These are phyloP conservation scores for Colletotrichum australisinense DNA, from an alignment of 2,329 filamentous ascomycete species.

Conservation along the genomic window DNA sequence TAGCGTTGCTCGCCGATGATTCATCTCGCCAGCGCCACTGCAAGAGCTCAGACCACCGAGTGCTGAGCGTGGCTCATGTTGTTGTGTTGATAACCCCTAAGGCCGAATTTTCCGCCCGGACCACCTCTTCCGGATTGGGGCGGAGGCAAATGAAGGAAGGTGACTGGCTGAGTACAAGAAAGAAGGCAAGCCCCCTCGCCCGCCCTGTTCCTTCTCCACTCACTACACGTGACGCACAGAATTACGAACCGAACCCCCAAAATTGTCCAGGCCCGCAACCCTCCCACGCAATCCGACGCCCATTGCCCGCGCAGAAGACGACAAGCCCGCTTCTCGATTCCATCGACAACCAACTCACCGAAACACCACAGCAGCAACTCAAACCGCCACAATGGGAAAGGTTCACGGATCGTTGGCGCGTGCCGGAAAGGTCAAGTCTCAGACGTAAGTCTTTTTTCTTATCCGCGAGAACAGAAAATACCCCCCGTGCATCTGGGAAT, in stretches of 20 bases:
- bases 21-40: slow-evolving; percentile 7
- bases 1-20: slow-evolving; percentile 15
- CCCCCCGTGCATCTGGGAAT: neutral
- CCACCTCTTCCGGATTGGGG: slow-evolving; percentile 2
- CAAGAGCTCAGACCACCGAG: neutral
- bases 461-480: neutral
- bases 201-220: slow-evolving; percentile 26
- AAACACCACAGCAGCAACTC: slow-evolving; percentile 35
- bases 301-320: slow-evolving; percentile 24
- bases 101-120: slow-evolving; percentile 12
- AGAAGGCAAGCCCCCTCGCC: slow-evolving; percentile 12
- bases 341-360: slow-evolving; percentile 35
- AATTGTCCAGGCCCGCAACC: slow-evolving; percentile 13
- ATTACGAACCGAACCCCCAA: slow-evolving; percentile 19
- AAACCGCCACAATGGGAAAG: slow-evolving; percentile 48
- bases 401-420: slow-evolving; percentile 92
- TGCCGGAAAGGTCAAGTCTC: slow-evolving; percentile 98
- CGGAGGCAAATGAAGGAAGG: neutral
- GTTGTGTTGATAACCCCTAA: neutral
- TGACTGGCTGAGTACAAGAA: neutral
- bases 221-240: slow-evolving; percentile 35
- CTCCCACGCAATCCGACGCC: slow-evolving; percentile 22
- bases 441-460: slow-evolving; percentile 65
- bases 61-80: neutral
- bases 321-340: slow-evolving; percentile 14